Percentiles rank a stretch among this genome's conserved stretches.
Evolutionary conservation across 2,329 filamentous ascomycete genomes (phyloP).

Genomic region (Fusarium nisikadoi): DNA sequence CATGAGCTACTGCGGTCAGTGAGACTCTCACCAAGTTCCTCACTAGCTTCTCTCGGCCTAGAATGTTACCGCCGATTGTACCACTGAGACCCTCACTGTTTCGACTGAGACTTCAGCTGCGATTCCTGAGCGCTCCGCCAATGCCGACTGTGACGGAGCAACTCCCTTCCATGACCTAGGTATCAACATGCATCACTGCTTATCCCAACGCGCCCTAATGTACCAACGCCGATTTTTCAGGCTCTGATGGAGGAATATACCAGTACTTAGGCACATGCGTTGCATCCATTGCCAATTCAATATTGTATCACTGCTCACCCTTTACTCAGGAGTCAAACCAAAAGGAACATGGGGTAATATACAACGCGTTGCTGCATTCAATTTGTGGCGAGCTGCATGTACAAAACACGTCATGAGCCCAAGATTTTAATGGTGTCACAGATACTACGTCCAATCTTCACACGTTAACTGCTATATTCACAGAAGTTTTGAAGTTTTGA

Average conservation of each 20-base stretch:
- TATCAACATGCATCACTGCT: too few species aligned
- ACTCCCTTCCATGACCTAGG: not conserved
- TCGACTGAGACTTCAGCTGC: not conserved
- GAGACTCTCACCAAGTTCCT: not conserved
- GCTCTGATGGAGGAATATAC: not conserved
- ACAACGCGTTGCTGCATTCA: accelerated
- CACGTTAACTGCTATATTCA: not conserved
- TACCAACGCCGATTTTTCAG: not conserved
- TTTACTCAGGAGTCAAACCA: not conserved
- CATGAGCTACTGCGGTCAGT: not conserved
- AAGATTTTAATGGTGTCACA: not conserved
- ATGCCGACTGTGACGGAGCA: too few species aligned
- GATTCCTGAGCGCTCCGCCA: not conserved
- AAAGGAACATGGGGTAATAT: accelerated
- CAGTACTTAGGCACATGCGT: not conserved
- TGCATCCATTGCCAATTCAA: not conserved
- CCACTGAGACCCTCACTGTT: not conserved
- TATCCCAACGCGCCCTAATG: not conserved
- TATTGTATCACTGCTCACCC: not conserved
- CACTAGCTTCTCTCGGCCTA: not conserved
- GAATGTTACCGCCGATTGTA: not conserved
- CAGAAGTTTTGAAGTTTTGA: too few species aligned
- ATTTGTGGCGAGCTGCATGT: not conserved
- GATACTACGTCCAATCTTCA: not conserved
- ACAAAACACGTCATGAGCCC: not conserved